A percentile compares a stretch with the other conserved stretches of the same genome.
Evolutionary conservation across 164 flowering plant species (phyloP).

Genomic region (Akebia trifoliata): DNA sequence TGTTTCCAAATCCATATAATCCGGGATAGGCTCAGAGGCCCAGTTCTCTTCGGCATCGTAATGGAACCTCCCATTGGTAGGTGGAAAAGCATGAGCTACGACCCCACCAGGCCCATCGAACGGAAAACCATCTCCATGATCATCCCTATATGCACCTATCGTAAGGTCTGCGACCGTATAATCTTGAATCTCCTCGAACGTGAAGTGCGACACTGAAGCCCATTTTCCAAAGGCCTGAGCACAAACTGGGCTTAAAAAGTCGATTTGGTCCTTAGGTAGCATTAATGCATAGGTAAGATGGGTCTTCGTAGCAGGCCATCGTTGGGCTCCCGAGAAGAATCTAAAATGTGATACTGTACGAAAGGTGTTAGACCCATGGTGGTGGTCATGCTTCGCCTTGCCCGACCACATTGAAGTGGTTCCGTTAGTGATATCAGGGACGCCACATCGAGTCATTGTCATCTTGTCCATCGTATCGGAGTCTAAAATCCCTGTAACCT

Average conservation of each 20-base stretch:
- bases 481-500: background rate
- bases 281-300: slow-evolving; percentile 8
- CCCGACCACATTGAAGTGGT: background rate
- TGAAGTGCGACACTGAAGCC: slow-evolving; percentile 6
- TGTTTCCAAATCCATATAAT: slow-evolving; percentile 25
- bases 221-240: slow-evolving; percentile 12
- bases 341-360: slow-evolving; percentile 3
- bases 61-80: slow-evolving; percentile 25
- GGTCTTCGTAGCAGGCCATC: slow-evolving; percentile 12
- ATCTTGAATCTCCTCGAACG: background rate
- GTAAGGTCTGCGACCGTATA: slow-evolving; percentile 7
- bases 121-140: slow-evolving; percentile 21
- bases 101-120: slow-evolving; percentile 26
- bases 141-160: slow-evolving; percentile 7
- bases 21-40: background rate
- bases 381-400: background rate
- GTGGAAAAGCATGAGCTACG: slow-evolving; percentile 30
- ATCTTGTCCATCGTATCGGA: background rate
- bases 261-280: background rate
- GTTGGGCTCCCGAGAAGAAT: background rate
- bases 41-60: slow-evolving; percentile 26
- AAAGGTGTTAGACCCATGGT: background rate
- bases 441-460: slow-evolving; percentile 6
- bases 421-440: background rate
- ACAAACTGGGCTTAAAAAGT: background rate